Base-by-base conservation (phyloP, 2,329 filamentous ascomycete genomes). In the Curvularia lunata region DNA sequence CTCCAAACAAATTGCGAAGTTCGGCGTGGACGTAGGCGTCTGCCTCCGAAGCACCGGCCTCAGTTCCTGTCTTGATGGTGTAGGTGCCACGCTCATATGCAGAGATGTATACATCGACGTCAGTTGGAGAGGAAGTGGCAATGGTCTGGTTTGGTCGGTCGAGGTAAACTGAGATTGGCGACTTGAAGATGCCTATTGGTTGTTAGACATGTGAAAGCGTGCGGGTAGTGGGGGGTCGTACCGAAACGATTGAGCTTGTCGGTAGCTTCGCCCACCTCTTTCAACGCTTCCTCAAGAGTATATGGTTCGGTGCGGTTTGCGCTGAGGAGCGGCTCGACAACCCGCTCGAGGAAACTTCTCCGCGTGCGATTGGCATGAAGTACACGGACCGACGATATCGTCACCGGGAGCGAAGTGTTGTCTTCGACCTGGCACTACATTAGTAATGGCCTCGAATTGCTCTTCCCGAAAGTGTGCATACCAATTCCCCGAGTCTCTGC, bases 1-100 rank as follows among this genome's bases (percentile, higher is more conserved):
- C 95, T 50, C 95, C 95, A 74, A 99, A 91, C 58, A 99, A 85
- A 78, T 99, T 99, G 66, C 95, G 88, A 82, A 92, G 88, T 50
- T 94, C 84, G 43, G 92, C 84, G 66, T 95, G 94, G 65, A 91
- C 89, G 73, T 96, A 98, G 4, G 93, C 94, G 7, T 93, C 96
- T 34, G 94, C 95, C 78, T 99, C 95, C 21, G 91, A 88, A 72
- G 96, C 96, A 62, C 95, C 95, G 45, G 97, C 84, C 74, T 98
- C 94, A 8, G 95, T 98, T 58, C 95, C 95, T 0, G 93, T 97
- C 81, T 96, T 96, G 70, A 98, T 85, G 58, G 92, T 87, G 71
- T 98, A 86, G 38, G 90, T 88, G 30, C 91, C 89, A 65, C 91
- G 88, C 78, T 99, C 94, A 59, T 85, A 84, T 21, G 91, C 90